Percentiles rank a stretch among this genome's conserved stretches.
phyloP scores from a whole-genome alignment of 139 green algal species.

The Ettlia oleoabundans region DNA sequence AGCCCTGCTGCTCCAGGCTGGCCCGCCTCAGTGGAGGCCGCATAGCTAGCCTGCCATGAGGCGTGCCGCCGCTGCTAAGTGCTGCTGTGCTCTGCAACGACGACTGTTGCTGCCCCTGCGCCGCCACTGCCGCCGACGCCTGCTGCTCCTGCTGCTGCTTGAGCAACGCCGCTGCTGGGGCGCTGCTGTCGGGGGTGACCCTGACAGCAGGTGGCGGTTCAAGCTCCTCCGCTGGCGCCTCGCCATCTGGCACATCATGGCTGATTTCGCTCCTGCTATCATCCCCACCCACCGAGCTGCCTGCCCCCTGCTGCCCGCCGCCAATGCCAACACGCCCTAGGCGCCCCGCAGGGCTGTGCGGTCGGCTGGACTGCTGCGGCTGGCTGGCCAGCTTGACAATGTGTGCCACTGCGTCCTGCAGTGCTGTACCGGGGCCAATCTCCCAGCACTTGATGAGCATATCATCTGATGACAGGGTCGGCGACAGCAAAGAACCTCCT shows the following conservation, averaged over 20 bases:
- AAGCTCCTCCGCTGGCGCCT: background rate
- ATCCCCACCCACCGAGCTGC: background rate
- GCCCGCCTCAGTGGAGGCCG: background rate
- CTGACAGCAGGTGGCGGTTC: background rate
- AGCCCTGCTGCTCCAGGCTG: background rate
- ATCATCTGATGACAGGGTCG: conserved; percentile 1
- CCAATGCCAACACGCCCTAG: background rate
- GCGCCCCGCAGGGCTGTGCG: conserved; percentile 15
- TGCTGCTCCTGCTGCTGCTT: background rate
- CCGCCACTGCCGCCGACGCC: background rate
- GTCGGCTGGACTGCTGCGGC: background rate
- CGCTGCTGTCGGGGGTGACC: background rate
- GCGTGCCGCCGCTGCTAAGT: background rate
- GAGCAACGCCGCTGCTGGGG: background rate
- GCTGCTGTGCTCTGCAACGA: background rate
- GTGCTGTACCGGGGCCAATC: conserved; percentile 43
- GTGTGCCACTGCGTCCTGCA: conserved; percentile 46
- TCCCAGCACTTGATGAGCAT: conserved; percentile 52
- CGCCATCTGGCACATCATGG: conserved; percentile 7
- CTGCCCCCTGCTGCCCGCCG: background rate
- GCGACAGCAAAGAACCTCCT: background rate
- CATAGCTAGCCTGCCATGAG: background rate
- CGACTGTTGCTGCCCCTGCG: no score
- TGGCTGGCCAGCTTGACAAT: conserved; percentile 27
- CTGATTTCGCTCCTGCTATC: conserved; percentile 34